Conservation (phyloP, 2,329 filamentous ascomycete genomes). For the Curvularia eragrostidis region DNA sequence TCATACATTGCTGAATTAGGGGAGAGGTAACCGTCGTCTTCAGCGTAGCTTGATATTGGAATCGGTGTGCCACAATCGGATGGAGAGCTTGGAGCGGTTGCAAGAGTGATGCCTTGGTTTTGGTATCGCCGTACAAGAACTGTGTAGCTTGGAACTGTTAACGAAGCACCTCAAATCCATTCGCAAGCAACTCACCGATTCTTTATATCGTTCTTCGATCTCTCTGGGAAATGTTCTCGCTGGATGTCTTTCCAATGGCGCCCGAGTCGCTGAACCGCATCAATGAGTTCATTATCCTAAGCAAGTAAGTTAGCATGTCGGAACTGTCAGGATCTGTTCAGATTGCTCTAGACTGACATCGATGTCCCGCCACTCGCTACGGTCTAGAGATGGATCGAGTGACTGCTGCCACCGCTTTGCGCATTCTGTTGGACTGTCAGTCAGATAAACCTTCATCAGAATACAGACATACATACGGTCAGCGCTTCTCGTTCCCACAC, state of each 20-base stretch:
- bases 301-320: neutral
- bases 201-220: constrained; percentile 51
- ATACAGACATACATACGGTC: constrained; percentile 44
- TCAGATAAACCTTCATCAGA: neutral
- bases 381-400: constrained; percentile 52
- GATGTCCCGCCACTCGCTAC: constrained; percentile 48
- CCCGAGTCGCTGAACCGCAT: constrained; percentile 43
- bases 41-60: constrained; percentile 19
- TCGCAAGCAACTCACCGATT: constrained; percentile 39
- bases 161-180: neutral
- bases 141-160: constrained; percentile 33
- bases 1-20: constrained; percentile 25
- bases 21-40: constrained; percentile 31
- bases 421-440: constrained; percentile 47
- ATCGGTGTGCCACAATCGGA: constrained; percentile 27
- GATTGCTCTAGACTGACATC: constrained; percentile 36
- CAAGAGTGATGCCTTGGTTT: constrained; percentile 38
- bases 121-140: constrained; percentile 42
- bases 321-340: neutral
- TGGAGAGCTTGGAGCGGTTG: constrained; percentile 31
- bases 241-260: constrained; percentile 52
- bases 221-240: constrained; percentile 42
- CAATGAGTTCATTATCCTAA: constrained; percentile 41
- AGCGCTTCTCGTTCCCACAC: constrained; percentile 49
- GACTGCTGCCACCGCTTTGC: constrained; percentile 57